Percentiles rank a stretch among this genome's conserved stretches.
Conservation (phyloP, 2,329 filamentous ascomycete genomes). For the Aphanocladium album region DNA sequence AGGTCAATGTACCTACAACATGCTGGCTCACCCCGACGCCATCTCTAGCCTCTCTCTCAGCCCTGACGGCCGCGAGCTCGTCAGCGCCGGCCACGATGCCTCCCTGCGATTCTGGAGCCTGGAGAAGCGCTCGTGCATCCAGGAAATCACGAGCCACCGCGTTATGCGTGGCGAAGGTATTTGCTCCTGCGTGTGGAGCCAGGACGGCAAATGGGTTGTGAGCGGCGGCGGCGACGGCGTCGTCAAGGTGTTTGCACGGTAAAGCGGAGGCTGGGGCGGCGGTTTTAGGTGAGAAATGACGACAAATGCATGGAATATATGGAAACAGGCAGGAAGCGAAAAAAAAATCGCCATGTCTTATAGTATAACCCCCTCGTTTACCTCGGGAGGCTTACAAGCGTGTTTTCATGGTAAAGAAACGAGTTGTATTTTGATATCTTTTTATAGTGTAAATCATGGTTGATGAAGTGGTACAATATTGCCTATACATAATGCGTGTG, state of each 20-base stretch:
- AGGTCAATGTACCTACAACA: constrained; percentile 99
- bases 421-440: constrained; percentile 1
- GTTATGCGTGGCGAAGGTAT: constrained; percentile 96
- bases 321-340: background rate
- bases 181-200: constrained; percentile 91
- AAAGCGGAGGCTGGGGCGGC: background rate
- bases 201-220: constrained; percentile 90
- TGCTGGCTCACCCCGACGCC: constrained; percentile 91
- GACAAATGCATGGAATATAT: background rate
- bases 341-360: background rate
- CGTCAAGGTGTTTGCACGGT: constrained; percentile 80
- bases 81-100: constrained; percentile 93
- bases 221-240: constrained; percentile 92
- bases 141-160: constrained; percentile 89
- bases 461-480: constrained; percentile 2
- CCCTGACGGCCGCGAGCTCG: constrained; percentile 88
- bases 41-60: constrained; percentile 90
- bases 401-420: constrained; percentile 3
- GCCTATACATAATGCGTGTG: background rate
- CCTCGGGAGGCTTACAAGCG: background rate
- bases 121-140: constrained; percentile 90
- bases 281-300: background rate
- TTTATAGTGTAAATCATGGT: constrained; percentile 12
- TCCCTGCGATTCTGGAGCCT: constrained; percentile 95
- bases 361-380: background rate